Conservation (phyloP, 2,329 filamentous ascomycete genomes). For the Colletotrichum cuscutae region DNA sequence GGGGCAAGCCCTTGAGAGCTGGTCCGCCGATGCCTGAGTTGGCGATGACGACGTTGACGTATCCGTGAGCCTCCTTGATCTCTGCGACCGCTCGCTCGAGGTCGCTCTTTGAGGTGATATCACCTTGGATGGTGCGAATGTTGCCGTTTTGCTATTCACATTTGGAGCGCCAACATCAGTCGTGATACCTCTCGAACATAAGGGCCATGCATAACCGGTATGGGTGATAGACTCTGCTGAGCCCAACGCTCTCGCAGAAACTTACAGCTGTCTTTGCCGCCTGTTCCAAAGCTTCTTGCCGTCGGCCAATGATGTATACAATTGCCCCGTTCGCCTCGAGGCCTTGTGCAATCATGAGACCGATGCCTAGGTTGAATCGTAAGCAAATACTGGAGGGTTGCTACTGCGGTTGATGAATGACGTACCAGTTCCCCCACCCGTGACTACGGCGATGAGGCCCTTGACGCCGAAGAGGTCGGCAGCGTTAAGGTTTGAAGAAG, state of each 20-base stretch:
- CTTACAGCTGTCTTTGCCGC: slow-evolving; percentile 47
- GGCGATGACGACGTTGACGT: slow-evolving; percentile 68
- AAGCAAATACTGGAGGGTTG: neutral
- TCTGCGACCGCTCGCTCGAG: slow-evolving; percentile 59
- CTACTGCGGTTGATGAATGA: neutral
- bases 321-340: slow-evolving; percentile 61
- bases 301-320: slow-evolving; percentile 63
- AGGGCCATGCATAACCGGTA: neutral
- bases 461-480: slow-evolving; percentile 57
- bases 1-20: slow-evolving; percentile 41
- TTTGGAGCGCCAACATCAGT: neutral
- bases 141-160: slow-evolving; percentile 15
- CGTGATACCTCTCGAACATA: neutral
- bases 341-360: slow-evolving; percentile 59
- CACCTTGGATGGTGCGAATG: slow-evolving; percentile 41
- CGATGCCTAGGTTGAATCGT: slow-evolving; percentile 52
- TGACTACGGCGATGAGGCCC: slow-evolving; percentile 65
- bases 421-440: slow-evolving; percentile 55
- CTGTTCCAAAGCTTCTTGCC: slow-evolving; percentile 52
- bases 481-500: slow-evolving; percentile 25
- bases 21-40: slow-evolving; percentile 61
- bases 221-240: too few relatives aligned
- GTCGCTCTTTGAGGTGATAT: slow-evolving; percentile 49
- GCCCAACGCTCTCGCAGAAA: neutral
- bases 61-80: slow-evolving; percentile 55